A percentile compares a stretch with the other conserved stretches of the same genome.
These are phyloP conservation scores for Mycosarcoma mackinlayi DNA, from an alignment of 1,284 basidiomycete genomes.

Conservation along the genomic window DNA sequence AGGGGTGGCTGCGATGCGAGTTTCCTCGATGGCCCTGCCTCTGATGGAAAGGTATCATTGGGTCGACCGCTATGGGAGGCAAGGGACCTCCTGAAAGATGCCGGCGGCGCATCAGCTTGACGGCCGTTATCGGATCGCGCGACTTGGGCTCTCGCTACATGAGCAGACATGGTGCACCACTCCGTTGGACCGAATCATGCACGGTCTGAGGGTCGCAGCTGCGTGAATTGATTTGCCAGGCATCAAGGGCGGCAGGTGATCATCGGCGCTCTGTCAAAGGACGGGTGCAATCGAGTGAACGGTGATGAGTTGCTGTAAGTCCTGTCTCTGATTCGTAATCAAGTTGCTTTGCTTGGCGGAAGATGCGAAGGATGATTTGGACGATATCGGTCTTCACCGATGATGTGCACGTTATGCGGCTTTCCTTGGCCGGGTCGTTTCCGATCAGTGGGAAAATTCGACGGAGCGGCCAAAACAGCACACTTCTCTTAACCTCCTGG, in stretches of 20 bases:
- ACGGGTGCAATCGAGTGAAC: neutral
- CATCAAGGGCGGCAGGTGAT: neutral
- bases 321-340: neutral
- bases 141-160: neutral
- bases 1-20: neutral
- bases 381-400: no score
- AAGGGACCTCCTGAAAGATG: no score
- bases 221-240: neutral
- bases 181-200: no score
- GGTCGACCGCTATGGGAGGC: no score
- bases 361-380: neutral
- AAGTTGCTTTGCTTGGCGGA: neutral
- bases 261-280: neutral
- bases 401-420: neutral
- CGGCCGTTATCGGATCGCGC: neutral
- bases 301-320: neutral
- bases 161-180: slow-evolving; percentile 3
- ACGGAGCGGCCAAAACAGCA: neutral
- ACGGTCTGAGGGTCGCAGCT: neutral
- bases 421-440: slow-evolving; percentile 3
- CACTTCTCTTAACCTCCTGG: neutral
- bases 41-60: neutral
- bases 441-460: slow-evolving; percentile 1
- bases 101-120: neutral
- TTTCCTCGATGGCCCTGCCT: slow-evolving; percentile 16